phyloP scores from a whole-genome alignment of 2,329 filamentous ascomycete species.

The Pseudogymnoascus sp. region DNA sequence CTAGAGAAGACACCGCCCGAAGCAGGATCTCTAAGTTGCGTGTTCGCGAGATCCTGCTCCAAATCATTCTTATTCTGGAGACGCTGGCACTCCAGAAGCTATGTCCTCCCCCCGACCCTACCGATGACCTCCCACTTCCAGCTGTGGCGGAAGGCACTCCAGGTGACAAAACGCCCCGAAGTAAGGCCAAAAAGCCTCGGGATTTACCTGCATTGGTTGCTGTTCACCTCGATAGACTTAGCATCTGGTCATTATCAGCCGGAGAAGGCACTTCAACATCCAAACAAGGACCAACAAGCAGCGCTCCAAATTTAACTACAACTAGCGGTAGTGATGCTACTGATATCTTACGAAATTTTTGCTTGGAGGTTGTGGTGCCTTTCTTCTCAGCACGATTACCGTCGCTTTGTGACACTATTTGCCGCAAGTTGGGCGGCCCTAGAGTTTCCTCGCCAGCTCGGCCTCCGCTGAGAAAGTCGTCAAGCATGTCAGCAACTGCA shows the following conservation, averaged over 20 bases:
- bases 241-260: constrained; percentile 64
- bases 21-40: constrained; percentile 60
- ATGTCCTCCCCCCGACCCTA: constrained; percentile 32
- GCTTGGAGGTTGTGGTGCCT: constrained; percentile 71
- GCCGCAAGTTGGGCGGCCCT: constrained; percentile 70
- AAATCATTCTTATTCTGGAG: constrained; percentile 74
- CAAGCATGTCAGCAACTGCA: constrained; percentile 31
- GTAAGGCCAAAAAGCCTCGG: constrained; percentile 36
- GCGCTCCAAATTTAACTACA: background rate
- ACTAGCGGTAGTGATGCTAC: constrained; percentile 17
- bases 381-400: constrained; percentile 76
- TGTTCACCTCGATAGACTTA: constrained; percentile 68
- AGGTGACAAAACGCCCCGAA: constrained; percentile 20
- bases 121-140: constrained; percentile 24
- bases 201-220: constrained; percentile 63
- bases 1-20: constrained; percentile 47
- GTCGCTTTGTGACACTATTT: constrained; percentile 62
- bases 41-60: constrained; percentile 70
- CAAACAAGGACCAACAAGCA: constrained; percentile 14
- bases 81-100: constrained; percentile 61
- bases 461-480: constrained; percentile 41
- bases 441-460: constrained; percentile 51
- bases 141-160: constrained; percentile 23
- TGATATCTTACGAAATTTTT: constrained; percentile 69
- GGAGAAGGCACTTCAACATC: constrained; percentile 12